Base-by-base conservation (phyloP, 2,329 filamentous ascomycete genomes). In the Trichophyton equinum region DNA sequence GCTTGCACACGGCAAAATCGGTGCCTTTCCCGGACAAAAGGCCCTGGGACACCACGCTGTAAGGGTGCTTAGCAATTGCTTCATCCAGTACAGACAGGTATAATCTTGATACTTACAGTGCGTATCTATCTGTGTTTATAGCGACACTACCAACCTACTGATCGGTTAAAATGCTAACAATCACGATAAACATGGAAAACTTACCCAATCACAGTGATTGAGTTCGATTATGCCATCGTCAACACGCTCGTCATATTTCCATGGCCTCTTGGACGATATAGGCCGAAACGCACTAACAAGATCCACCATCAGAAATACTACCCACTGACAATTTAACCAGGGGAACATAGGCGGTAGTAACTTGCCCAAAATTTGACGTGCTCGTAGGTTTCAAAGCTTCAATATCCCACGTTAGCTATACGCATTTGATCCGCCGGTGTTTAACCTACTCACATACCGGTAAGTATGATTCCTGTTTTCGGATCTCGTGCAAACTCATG, bases 81-180 rank as follows among this genome's bases (percentile, higher is more conserved):
- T n/a, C 11, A 57, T 18, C 5, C 8, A 30, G 27, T 20, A 6
- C n/a, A 38, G 9, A 9, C 11, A 9, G 36, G 9, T 8, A 57
- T 25, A 42, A 5, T n/a, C 5, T 20, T 18, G 33, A 7, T 30
- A 58, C 60, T 15, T 58, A 63, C 62, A 63, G 40, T 13, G 61
- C 40, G 47, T 70, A 69, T 11, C 72, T 72, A 4, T 70, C 69
- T 33, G 69, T 69, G 38, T 72, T 73, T 22, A 75, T 60, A 3
- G 72, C 73, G 22, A 75, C 65, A 1, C 73, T 73, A 3, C 70
- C 70, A 13, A 75, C 58, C 73, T 75, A 60, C 22, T 2, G 4
- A 47, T 25, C 15, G 33, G 27, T 62, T 33, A 61, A 58, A 6
- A 18, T n/a, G 33, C 15, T 18, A 25, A 22, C n/a, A 46, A 40